These are phyloP conservation scores for Nakazawaea ernobii DNA, from an alignment of 805 yeast species.

Conservation along the genomic window DNA sequence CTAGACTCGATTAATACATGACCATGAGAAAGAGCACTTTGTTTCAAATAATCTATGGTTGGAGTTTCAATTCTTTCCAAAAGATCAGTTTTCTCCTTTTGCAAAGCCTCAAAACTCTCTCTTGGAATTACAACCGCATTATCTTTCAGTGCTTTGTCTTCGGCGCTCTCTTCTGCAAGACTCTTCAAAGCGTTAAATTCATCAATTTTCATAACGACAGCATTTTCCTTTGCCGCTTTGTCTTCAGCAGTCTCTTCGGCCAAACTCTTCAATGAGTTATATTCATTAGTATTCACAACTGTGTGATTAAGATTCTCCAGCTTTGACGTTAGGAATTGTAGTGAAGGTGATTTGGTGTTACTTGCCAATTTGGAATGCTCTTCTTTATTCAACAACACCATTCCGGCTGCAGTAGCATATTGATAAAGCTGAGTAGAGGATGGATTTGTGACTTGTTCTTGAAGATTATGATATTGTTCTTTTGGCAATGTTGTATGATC, in stretches of 20 bases:
- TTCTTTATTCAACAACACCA: conserved; percentile 13
- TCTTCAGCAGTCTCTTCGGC: conserved; percentile 11
- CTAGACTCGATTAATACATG: neutral
- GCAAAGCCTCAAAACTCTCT: conserved; percentile 12
- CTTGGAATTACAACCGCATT: conserved; percentile 14
- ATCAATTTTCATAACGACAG: conserved; percentile 16
- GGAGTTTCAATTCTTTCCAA: neutral
- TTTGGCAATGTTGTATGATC: conserved; percentile 5
- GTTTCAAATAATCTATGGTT: conserved; percentile 1
- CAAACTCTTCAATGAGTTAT: conserved; percentile 13
- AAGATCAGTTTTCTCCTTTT: neutral
- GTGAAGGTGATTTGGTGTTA: conserved; percentile 20
- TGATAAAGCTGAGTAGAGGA: conserved; percentile 8
- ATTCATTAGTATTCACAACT: conserved; percentile 18
- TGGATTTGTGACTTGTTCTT: conserved; percentile 5
- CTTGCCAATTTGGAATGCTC: conserved; percentile 14
- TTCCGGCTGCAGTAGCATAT: conserved; percentile 10
- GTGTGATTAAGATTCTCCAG: conserved; percentile 20
- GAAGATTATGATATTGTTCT: neutral
- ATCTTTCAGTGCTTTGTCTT: conserved; percentile 16
- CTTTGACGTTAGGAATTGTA: conserved; percentile 19
- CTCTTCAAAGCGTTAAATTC: conserved; percentile 16
- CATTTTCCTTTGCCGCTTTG: conserved; percentile 20
- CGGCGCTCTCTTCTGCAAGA: conserved; percentile 26
- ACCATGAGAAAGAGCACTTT: conserved; percentile 1